phyloP scores from a whole-genome alignment of 2,329 filamentous ascomycete species.

The Knufia fluminis region DNA sequence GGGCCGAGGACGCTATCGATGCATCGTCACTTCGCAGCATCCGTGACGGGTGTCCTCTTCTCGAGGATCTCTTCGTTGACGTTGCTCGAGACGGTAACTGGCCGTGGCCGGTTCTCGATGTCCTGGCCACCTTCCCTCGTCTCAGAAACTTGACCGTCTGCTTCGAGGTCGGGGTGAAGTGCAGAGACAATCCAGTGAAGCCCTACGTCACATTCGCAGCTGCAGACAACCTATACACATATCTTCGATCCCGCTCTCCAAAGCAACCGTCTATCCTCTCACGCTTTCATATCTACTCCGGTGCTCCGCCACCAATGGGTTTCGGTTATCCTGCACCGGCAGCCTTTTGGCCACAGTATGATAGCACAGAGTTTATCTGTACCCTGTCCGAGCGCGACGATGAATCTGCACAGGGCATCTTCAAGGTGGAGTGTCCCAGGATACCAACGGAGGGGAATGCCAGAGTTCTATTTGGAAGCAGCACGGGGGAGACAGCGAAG shows the following conservation, averaged over 20 bases:
- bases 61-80: conserved; percentile 1
- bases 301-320: background rate
- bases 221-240: background rate
- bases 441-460: background rate
- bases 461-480: no score
- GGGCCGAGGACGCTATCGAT: background rate
- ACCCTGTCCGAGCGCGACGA: background rate
- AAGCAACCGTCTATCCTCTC: background rate
- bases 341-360: background rate
- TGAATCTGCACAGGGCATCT: background rate
- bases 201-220: background rate
- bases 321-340: background rate
- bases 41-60: background rate
- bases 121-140: background rate
- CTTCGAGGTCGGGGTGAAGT: background rate
- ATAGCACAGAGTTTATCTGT: background rate
- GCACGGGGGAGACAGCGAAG: background rate
- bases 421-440: background rate
- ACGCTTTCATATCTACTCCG: background rate
- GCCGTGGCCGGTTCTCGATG: background rate
- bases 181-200: background rate
- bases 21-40: background rate
- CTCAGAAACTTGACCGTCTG: background rate
- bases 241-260: background rate
- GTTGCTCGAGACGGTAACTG: background rate